These are phyloP conservation scores for Petunia axillaris DNA, from an alignment of 257 asterid genomes.

Conservation along the genomic window DNA sequence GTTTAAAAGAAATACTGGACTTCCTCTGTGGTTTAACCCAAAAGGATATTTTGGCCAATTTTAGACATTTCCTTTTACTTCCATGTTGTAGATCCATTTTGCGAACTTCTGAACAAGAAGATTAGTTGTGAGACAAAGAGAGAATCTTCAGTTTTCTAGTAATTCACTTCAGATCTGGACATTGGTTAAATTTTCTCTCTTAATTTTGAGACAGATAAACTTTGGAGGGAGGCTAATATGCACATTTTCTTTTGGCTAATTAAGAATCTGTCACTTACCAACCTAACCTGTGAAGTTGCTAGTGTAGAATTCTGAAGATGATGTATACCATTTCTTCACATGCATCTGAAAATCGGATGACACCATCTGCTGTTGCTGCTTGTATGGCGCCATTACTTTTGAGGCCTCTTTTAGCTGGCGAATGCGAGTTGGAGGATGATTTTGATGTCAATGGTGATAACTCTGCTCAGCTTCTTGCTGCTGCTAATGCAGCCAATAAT, in stretches of 20 bases:
- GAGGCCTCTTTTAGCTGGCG: constrained; percentile 95
- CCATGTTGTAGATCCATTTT: not conserved
- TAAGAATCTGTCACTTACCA: not conserved
- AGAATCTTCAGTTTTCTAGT: not conserved
- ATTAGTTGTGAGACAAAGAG: not conserved
- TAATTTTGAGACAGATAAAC: not conserved
- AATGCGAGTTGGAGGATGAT: constrained; percentile 89
- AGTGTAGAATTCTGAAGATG: constrained; percentile 77
- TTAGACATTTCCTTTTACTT: not conserved
- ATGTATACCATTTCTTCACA: constrained; percentile 77
- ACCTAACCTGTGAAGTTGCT: constrained; percentile 31
- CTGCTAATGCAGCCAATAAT: constrained; percentile 92
- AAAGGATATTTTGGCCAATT: not conserved
- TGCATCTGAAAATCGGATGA: constrained; percentile 83
- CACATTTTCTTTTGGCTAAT: not conserved
- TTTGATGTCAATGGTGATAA: constrained; percentile 75
- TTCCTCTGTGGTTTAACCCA: constrained; percentile 1
- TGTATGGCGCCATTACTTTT: constrained; percentile 97
- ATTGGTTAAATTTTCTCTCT: constrained; percentile 5
- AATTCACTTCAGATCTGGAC: not conserved
- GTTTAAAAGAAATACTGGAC: not conserved
- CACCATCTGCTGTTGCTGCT: constrained; percentile 92
- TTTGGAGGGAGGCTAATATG: not conserved
- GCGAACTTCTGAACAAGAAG: not conserved
- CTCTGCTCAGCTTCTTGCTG: constrained; percentile 93